Conservation (phyloP, 1,284 basidiomycete genomes). For the Bjerkandera adusta region DNA sequence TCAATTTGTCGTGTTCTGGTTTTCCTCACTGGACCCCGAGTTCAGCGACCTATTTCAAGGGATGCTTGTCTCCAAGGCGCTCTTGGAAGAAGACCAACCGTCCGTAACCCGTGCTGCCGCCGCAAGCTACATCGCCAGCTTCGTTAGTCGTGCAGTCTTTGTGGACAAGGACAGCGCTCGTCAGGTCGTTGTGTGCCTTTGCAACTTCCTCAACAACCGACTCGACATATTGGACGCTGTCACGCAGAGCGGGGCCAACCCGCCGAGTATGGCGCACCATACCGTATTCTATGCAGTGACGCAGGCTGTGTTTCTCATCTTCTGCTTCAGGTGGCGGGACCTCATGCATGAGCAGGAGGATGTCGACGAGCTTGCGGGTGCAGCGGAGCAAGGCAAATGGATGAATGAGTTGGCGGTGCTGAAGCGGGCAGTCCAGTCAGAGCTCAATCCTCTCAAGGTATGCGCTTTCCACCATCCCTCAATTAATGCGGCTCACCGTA, state of each 20-base stretch:
- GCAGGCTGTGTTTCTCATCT: constrained; percentile 95
- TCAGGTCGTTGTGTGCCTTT: constrained; percentile 79
- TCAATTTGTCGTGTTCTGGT: constrained; percentile 97
- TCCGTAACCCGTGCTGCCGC: constrained; percentile 84
- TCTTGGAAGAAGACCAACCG: constrained; percentile 64
- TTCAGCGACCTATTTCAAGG: constrained; percentile 95
- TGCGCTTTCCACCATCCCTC: constrained; percentile 19
- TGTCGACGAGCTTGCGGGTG: constrained; percentile 40
- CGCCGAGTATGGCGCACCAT: constrained; percentile 49
- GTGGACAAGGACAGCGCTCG: constrained; percentile 78
- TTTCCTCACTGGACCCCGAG: constrained; percentile 83
- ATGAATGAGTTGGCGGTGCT: constrained; percentile 80
- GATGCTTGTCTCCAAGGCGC: constrained; percentile 84
- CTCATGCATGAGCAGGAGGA: constrained; percentile 62
- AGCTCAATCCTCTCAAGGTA: constrained; percentile 90
- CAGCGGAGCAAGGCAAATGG: constrained; percentile 63
- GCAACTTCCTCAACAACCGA: constrained; percentile 79
- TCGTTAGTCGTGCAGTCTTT: constrained; percentile 89
- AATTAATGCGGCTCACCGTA: constrained; percentile 2
- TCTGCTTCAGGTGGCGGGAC: constrained; percentile 97
- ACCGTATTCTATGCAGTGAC: constrained; percentile 90
- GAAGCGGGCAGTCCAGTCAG: constrained; percentile 79
- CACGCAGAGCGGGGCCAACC: constrained; percentile 33
- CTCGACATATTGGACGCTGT: constrained; percentile 70
- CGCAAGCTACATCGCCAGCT: constrained; percentile 89